Evolutionary conservation across 1,284 basidiomycete species (phyloP), one percentile per base, ranked within the genome.

Genomic region (Phellinidium pouzarii): DNA sequence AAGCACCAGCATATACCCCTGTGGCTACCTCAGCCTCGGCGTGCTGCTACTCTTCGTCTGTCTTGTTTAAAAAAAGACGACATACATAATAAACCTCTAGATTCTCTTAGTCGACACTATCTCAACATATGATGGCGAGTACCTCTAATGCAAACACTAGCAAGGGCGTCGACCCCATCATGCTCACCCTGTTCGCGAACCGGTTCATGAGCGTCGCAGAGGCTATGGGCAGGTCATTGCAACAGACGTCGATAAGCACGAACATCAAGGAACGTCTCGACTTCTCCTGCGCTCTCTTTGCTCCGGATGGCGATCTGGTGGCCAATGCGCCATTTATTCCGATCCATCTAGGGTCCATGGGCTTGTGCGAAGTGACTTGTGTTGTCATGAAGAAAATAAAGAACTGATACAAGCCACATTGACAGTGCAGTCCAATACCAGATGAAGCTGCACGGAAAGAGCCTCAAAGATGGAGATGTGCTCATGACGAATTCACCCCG

Each of bases 151-250:
- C 14, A 14, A 43, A 31, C 19, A 12, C 46, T 1, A 17, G 38
- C 22, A 48, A 34, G 61, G 73, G 70, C 6, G 84, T 90, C 6
- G 92, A 95, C 65, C 90, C 91, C 1, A 92, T 95, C 60, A 70
- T 94, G 34, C 76, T 95, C 51, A 92, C 91, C 0, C 78, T 95
- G 26, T 94, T 94, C 62, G 89, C 90, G 22, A 93, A 94, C 64
- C 83, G 92, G 50, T 94, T 93, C 73, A 93, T 93, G 88, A 85
- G 84, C 62, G 87, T 93, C 25, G 91, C 91, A 4, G 90, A 95
- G 66, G 91, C 92, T 3, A 95, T 94, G 92, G 93, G 92, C 26
- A 77, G 88, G 29, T 87, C 87, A 0, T 73, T 95, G 8, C 90
- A 88, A 65, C 89, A 95, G 68, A 94, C 92, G 0, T 84, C 90